Evolutionary conservation across 2,329 filamentous ascomycete species (phyloP).

Genomic region (Rhynchosporium graminicola): DNA sequence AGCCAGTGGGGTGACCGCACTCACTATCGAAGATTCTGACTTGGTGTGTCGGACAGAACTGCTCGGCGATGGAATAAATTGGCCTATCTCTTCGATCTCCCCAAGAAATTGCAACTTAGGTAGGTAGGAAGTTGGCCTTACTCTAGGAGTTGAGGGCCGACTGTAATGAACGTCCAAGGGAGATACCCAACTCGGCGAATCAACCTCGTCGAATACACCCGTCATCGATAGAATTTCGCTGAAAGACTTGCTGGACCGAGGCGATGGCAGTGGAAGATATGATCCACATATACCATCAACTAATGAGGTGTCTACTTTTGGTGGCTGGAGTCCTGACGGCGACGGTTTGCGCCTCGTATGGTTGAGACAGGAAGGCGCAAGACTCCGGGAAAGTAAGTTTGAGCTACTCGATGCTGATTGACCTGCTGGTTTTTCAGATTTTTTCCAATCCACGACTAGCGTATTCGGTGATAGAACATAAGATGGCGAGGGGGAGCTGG

Average conservation of each 20-base stretch:
- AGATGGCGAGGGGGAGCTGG: constrained; percentile 30
- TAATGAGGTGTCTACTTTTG: constrained; percentile 16
- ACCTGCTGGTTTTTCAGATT: constrained; percentile 11
- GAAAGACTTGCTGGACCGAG: constrained; percentile 13
- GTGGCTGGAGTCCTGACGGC: constrained; percentile 27
- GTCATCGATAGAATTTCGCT: constrained; percentile 13
- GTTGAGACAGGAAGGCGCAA: constrained; percentile 17
- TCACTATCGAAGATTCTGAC: constrained; percentile 26
- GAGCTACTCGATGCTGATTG: constrained; percentile 23
- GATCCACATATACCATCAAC: constrained; percentile 24
- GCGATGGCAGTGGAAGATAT: constrained; percentile 28
- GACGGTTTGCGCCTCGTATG: constrained; percentile 27
- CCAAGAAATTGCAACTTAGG: constrained; percentile 28
- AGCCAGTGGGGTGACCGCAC: constrained; percentile 15
- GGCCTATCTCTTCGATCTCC: constrained; percentile 17
- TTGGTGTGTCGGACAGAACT: constrained; percentile 18
- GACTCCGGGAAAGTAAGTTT: constrained; percentile 5
- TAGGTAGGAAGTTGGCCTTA: constrained; percentile 28
- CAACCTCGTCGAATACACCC: background rate
- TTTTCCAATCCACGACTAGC: constrained; percentile 23
- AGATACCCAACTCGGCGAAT: constrained; percentile 28
- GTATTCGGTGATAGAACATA: constrained; percentile 25
- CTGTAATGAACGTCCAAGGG: constrained; percentile 33
- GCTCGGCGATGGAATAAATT: constrained; percentile 14
- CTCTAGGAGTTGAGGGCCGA: constrained; percentile 26